These are phyloP conservation scores for Nicotiana tomentosiformis DNA, from an alignment of 257 asterid species.

Conservation along the genomic window DNA sequence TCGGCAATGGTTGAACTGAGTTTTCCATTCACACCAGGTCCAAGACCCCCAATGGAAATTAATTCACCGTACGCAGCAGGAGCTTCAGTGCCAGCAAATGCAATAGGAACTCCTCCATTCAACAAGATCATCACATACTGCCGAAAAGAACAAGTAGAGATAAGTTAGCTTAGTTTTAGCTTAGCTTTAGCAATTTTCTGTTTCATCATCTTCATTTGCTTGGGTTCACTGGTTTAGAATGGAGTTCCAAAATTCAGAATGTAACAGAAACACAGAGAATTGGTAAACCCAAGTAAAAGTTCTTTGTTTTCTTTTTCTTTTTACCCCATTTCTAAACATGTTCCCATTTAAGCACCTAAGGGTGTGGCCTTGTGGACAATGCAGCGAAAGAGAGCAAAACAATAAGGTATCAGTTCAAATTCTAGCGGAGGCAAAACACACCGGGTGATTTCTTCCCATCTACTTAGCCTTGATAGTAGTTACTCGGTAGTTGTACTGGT, in stretches of 20 bases:
- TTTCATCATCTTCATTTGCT: too few species aligned
- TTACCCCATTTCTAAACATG: neutral
- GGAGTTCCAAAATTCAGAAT: too few species aligned
- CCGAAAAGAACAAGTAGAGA: neutral
- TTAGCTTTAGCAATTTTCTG: too few species aligned
- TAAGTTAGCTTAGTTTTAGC: neutral
- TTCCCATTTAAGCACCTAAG: neutral
- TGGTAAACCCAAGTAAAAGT: neutral
- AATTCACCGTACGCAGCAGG: conserved; percentile 93
- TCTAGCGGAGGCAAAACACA: too few species aligned
- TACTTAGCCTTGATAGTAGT: too few species aligned
- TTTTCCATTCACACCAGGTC: conserved; percentile 60
- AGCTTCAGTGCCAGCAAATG: conserved; percentile 83
- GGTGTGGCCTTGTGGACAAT: too few species aligned
- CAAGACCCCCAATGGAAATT: conserved; percentile 84
- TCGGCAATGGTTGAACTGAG: conserved; percentile 87
- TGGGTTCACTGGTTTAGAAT: too few species aligned
- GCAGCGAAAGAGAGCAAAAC: too few species aligned
- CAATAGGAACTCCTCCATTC: conserved; percentile 78
- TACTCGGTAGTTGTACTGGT: too few species aligned
- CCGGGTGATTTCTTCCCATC: too few species aligned
- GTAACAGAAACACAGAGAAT: too few species aligned
- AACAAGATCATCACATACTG: conserved; percentile 87
- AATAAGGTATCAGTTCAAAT: too few species aligned
- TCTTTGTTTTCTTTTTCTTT: neutral